Evolutionary conservation across 2,329 filamentous ascomycete species (phyloP), one percentile per base, ranked within the genome.

Genomic region (Periconia macrospinosa): DNA sequence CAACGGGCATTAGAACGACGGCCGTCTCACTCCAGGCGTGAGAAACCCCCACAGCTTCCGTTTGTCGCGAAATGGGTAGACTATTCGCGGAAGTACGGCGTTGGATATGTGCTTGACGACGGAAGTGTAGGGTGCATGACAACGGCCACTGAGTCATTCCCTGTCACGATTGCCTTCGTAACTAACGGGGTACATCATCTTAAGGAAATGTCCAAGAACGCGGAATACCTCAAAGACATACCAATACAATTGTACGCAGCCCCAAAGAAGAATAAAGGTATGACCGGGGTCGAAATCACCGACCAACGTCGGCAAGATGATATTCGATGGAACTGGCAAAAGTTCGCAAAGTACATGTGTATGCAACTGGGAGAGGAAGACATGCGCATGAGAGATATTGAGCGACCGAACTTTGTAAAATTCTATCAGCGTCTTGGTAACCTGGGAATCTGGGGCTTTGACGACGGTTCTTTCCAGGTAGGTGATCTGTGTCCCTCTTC

Each of bases 71-170:
- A 92, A 68, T 94, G 90, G 90, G 90, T 94, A 7, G 90, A 94
- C 70, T 94, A 94, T 72, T 91, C 89, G 54, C 91, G 92, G 73
- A 92, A 92, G 70, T 91, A 92, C 70, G 90, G 90, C 13, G 81
- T 94, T 15, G 90, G 90, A 35, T 94, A 93, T 66, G 91, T 93
- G 53, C 78, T 94, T 50, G 90, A 90, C 57, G 89, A 93, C 60
- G 90, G 90, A 30, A 91, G 86, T 57, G 86, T 92, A 18, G 90
- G 90, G 15, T 92, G 88, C 41, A 74, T 83, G 49, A 74, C 79
- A 56, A 80, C 79, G 50, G 78, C 76, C n/a, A 75, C 75, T 17
- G 60, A 71, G 43, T 69, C 63, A 20, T 61, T 75, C 27, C 89
- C 88, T 0, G 88, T 90, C 0, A 88, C 87, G 3, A 88, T 88